Conservation (phyloP, 352 stramenopile genomes). For the Phytophthora cryptogea region DNA sequence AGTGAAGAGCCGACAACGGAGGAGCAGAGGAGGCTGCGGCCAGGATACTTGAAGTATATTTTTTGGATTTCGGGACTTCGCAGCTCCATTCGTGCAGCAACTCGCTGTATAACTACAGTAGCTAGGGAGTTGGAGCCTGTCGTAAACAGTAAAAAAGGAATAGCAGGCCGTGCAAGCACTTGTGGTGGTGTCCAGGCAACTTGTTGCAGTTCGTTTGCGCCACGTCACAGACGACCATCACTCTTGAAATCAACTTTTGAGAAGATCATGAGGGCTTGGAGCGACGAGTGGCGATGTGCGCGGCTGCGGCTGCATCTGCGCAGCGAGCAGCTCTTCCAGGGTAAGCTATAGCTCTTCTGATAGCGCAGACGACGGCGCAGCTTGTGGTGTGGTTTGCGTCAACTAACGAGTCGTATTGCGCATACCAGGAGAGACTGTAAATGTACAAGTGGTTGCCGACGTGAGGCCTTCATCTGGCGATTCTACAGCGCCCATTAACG, state of each 20-base stretch:
- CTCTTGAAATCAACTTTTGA: constrained; percentile 21
- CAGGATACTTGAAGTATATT: constrained; percentile 40
- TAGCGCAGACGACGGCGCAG: constrained; percentile 1
- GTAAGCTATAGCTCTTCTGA: constrained; percentile 23
- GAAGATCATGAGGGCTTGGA: constrained; percentile 53
- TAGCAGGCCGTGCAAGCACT: constrained; percentile 10
- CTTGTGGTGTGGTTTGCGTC: constrained; percentile 8
- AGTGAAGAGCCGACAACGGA: constrained; percentile 15
- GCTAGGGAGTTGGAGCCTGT: constrained; percentile 6
- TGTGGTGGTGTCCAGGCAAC: too few relatives aligned
- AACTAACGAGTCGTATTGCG: constrained; percentile 2
- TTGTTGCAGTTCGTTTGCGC: neutral
- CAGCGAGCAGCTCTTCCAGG: constrained; percentile 64
- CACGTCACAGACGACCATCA: constrained; percentile 11
- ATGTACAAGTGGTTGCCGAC: constrained; percentile 43
- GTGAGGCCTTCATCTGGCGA: constrained; percentile 8
- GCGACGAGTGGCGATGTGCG: constrained; percentile 70
- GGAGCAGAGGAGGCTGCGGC: constrained; percentile 10
- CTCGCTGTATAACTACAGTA: constrained; percentile 11
- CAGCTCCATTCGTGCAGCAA: constrained; percentile 18
- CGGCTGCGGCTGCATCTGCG: constrained; percentile 58
- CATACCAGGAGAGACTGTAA: constrained; percentile 45
- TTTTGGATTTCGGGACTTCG: constrained; percentile 28
- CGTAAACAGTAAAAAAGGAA: constrained; percentile 20
- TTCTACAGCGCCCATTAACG: neutral